phyloP scores from a whole-genome alignment of 768 basidiomycete genomes.

The Russula griseocarnosa region DNA sequence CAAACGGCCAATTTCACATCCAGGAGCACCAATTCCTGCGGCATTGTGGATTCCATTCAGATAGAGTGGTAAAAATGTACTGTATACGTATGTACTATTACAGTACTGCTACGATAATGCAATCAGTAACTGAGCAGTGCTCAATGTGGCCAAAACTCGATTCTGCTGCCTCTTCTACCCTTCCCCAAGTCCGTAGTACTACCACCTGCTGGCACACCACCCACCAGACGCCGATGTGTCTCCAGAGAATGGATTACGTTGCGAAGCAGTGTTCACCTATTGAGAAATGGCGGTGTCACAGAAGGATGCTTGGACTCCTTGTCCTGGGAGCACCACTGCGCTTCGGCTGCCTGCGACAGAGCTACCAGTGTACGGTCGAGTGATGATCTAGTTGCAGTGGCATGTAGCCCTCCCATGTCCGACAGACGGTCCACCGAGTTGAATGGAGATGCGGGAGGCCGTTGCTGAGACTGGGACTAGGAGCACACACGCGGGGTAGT shows the following conservation, averaged over 20 bases:
- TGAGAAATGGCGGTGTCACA: conserved; percentile 61
- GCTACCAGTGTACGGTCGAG: conserved; percentile 47
- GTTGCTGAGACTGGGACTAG: conserved; percentile 32
- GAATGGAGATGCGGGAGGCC: conserved; percentile 43
- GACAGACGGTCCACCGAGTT: conserved; percentile 59
- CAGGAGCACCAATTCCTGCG: no score
- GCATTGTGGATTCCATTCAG: no score
- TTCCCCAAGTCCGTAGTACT: conserved; percentile 47
- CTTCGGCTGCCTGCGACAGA: conserved; percentile 34
- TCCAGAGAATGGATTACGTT: conserved; percentile 38
- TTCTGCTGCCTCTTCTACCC: conserved; percentile 54
- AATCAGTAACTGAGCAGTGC: neutral
- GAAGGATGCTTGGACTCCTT: conserved; percentile 59
- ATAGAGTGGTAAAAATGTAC: no score
- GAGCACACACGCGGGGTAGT: conserved; percentile 53
- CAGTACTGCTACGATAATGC: no score
- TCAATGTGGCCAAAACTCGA: conserved; percentile 78
- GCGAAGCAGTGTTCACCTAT: conserved; percentile 26
- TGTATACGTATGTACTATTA: no score
- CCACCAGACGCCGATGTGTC: conserved; percentile 22
- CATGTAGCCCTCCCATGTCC: conserved; percentile 62
- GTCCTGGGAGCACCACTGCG: conserved; percentile 49
- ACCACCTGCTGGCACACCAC: conserved; percentile 37
- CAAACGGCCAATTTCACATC: no score
- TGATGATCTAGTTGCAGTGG: conserved; percentile 84